Conservation (phyloP, 768 basidiomycete species). For the Mycena vulgaris region DNA sequence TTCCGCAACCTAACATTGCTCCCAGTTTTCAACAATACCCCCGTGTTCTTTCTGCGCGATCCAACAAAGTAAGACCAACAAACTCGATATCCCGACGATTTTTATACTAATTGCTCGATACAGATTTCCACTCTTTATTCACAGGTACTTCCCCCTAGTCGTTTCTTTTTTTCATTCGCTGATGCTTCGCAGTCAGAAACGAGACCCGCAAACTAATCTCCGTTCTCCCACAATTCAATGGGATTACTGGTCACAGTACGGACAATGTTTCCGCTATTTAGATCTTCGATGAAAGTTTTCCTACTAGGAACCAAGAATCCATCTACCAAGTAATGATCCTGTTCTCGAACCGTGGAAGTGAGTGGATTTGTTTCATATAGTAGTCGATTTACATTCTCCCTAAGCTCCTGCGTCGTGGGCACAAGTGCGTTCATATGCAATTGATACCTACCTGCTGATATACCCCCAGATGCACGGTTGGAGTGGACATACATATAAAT, state of each 20-base stretch:
- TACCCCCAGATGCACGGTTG: slow-evolving; percentile 33
- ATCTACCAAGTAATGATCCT: slow-evolving; percentile 36
- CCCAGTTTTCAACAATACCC: slow-evolving; percentile 40
- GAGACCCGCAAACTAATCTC: slow-evolving; percentile 36
- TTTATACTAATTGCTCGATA: not conserved
- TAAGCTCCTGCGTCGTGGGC: slow-evolving; percentile 37
- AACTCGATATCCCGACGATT: not conserved
- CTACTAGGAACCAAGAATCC: slow-evolving; percentile 38
- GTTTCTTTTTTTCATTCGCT: not conserved
- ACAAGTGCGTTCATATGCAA: slow-evolving; percentile 12
- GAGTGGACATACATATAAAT: slow-evolving; percentile 39
- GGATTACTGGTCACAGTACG: slow-evolving; percentile 41
- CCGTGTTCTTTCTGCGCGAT: slow-evolving; percentile 34
- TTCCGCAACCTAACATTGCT: too few relatives aligned
- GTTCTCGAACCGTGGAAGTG: slow-evolving; percentile 35
- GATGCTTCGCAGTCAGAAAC: slow-evolving; percentile 25
- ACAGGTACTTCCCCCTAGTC: slow-evolving; percentile 9
- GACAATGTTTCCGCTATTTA: not conserved
- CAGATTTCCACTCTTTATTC: slow-evolving; percentile 38
- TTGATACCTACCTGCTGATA: not conserved
- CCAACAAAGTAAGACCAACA: slow-evolving; percentile 28
- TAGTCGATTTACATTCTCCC: not conserved
- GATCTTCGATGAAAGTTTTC: not conserved
- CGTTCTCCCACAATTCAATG: slow-evolving; percentile 30
- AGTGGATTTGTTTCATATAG: not conserved